A percentile compares a stretch with the other conserved stretches of the same genome.
phyloP scores from a whole-genome alignment of 768 basidiomycete species.

The Boletus fagicola region DNA sequence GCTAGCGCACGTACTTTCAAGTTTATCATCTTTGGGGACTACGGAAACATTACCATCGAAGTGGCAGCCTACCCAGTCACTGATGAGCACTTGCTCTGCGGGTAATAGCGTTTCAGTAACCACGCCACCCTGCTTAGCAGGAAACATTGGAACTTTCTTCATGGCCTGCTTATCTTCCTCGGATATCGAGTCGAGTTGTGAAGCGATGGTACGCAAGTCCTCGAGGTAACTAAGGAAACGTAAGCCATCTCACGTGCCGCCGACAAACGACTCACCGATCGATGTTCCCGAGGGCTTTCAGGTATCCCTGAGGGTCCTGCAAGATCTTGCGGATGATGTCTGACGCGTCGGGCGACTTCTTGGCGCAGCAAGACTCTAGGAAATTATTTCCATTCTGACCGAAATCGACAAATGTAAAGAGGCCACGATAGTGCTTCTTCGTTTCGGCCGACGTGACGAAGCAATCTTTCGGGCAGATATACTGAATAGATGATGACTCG shows the following conservation, averaged over 20 bases:
- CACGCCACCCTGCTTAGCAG: neutral
- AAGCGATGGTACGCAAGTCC: slow-evolving; percentile 16
- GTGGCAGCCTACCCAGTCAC: slow-evolving; percentile 10
- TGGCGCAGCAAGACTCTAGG: slow-evolving; percentile 12
- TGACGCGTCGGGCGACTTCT: slow-evolving; percentile 10
- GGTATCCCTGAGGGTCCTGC: slow-evolving; percentile 4
- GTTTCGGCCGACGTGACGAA: no score
- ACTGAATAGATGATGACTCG: no score
- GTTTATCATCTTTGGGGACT: slow-evolving; percentile 5
- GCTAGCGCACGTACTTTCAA: slow-evolving; percentile 6
- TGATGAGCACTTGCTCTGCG: slow-evolving; percentile 7
- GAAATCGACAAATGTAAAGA: slow-evolving; percentile 16
- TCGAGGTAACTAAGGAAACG: slow-evolving; percentile 4
- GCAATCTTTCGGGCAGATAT: no score
- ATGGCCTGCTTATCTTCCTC: slow-evolving; percentile 8
- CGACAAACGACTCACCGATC: slow-evolving; percentile 2
- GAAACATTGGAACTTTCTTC: slow-evolving; percentile 10
- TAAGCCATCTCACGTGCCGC: slow-evolving; percentile 1
- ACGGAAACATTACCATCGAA: slow-evolving; percentile 4
- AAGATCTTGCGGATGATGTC: slow-evolving; percentile 14
- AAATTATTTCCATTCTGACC: slow-evolving; percentile 8
- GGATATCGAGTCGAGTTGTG: slow-evolving; percentile 7
- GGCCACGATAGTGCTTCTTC: slow-evolving; percentile 1
- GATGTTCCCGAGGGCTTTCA: neutral
- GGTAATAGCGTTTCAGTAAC: neutral